Base-by-base conservation (phyloP, 2,329 filamentous ascomycete genomes). In the Colletotrichum cereale region DNA sequence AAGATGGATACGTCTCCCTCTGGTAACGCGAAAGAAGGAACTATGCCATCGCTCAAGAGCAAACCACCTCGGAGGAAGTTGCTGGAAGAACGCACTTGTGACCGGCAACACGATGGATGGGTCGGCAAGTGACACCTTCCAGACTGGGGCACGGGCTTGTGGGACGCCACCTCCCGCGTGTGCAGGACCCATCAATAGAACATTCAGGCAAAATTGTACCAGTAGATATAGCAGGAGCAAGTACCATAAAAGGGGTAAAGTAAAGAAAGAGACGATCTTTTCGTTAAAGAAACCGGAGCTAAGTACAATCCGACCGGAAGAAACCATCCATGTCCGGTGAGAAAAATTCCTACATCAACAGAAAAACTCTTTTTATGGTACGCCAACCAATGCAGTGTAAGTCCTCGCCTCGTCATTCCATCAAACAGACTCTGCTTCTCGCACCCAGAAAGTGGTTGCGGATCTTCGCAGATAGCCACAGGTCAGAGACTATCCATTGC, bases 341-440 rank as follows among this genome's bases (percentile, higher is more conserved):
- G 34, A 40, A 65, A 64, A 47, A 71, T 47, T 40, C 66, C 60
- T 60, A 76, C 75, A 75, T 72, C 73, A 76, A 78, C 71, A 75
- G 73, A 72, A 74, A 76, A 76, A 75, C 73, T 73, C 67, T 73
- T 77, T 78, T 79, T 84, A 82, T 82, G 80, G 81, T 82, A 84
- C 85, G 85, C 86, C 84, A 78, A 78, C 79, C 79, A 77, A 86
- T 86, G 84, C 85, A 86, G 84, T 83, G 80, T 78, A 84, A 82
- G 82, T 81, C 81, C 78, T 82, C 77, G 78, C 82, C 83, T 84
- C 83, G 80, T 86, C 85, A 86, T 86, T 82, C 84, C 84, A 78
- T 82, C 72, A 76, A 77, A 79, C 78, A 78, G 76, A 73, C 75
- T 80, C 80, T 81, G 80, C 81, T 82, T 80, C 79, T 77, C 79